Conservation (phyloP, 2,329 filamentous ascomycete genomes). For the Rutstroemia sp. region DNA sequence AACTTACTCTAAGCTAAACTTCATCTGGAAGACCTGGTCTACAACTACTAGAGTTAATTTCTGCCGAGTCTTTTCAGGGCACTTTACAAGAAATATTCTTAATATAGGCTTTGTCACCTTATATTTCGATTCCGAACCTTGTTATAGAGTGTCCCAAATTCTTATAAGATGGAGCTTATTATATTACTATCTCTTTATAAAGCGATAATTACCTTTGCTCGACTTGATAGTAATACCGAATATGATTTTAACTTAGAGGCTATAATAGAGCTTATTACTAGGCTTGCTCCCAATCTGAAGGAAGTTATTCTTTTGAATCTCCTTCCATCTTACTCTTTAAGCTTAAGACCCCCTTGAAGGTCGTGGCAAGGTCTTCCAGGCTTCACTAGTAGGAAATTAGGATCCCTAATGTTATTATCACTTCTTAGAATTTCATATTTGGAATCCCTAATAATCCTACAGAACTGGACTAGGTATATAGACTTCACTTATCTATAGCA, state of each 20-base stretch:
- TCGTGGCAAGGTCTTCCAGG: conserved; percentile 13
- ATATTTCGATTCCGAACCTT: conserved; percentile 11
- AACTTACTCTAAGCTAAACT: conserved; percentile 3
- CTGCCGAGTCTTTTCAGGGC: conserved; percentile 8
- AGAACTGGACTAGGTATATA: conserved; percentile 7
- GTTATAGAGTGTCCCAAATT: conserved; percentile 3
- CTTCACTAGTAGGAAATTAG: conserved; percentile 9
- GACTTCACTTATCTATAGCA: conserved; percentile 7
- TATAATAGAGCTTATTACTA: conserved; percentile 10
- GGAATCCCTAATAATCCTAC: background rate
- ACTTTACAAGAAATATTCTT: conserved; percentile 9
- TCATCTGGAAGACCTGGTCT: conserved; percentile 8
- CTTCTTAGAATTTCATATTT: conserved; percentile 3
- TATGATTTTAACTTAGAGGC: conserved; percentile 12
- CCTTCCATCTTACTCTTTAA: background rate
- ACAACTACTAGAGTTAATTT: conserved; percentile 11
- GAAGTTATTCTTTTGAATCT: conserved; percentile 10
- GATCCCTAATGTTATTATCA: conserved; percentile 9
- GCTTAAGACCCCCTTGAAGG: conserved; percentile 1
- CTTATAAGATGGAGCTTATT: conserved; percentile 11
- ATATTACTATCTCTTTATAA: conserved; percentile 11
- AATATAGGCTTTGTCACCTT: conserved; percentile 11
- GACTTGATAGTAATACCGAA: conserved; percentile 5
- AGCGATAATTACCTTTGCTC: conserved; percentile 8
- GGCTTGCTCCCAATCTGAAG: conserved; percentile 12